Evolutionary conservation across 2,329 filamentous ascomycete genomes (phyloP).

Genomic region (Clonostachys sp.): DNA sequence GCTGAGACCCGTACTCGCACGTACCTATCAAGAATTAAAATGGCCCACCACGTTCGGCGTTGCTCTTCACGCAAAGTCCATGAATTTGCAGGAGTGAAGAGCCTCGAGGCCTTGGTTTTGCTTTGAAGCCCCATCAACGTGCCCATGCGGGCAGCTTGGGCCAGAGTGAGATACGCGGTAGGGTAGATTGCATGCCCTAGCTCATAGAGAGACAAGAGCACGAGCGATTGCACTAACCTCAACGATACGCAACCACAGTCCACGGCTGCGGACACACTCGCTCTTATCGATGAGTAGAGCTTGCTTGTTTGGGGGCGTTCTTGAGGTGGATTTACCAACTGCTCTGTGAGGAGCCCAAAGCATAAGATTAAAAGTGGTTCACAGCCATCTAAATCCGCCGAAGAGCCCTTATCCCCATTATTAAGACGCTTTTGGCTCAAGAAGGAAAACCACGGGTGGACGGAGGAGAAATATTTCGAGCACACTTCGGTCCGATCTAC

Average conservation of each 20-base stretch:
- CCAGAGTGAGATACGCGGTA: conserved; percentile 10
- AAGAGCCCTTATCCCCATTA: not conserved
- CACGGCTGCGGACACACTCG: conserved; percentile 4
- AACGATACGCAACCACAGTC: conserved; percentile 7
- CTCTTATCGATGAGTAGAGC: conserved; percentile 4
- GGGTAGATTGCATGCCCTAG: conserved; percentile 8
- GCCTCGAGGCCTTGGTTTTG: not conserved
- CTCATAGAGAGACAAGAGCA: conserved; percentile 7
- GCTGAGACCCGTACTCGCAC: not conserved
- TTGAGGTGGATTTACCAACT: not conserved
- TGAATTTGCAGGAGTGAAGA: conserved; percentile 7
- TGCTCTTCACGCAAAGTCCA: conserved; percentile 11
- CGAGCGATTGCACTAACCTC: conserved; percentile 7
- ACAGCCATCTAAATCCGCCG: not conserved
- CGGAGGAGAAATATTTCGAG: conserved; percentile 5
- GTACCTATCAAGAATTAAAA: conserved; percentile 11
- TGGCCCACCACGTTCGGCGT: conserved; percentile 10
- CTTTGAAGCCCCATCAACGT: conserved; percentile 2
- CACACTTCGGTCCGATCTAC: not conserved
- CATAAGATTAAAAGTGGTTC: conserved; percentile 8
- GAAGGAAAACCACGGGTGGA: conserved; percentile 9
- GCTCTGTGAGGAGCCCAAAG: conserved; percentile 8
- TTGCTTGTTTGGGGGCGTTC: not conserved
- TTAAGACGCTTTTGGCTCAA: conserved; percentile 9
- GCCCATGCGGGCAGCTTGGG: conserved; percentile 10